Percentiles rank a stretch among this genome's conserved stretches.
Evolutionary conservation across 225 moss, liverwort and hornwort genomes (phyloP).

Genomic region (Thuidium tamariscinum): DNA sequence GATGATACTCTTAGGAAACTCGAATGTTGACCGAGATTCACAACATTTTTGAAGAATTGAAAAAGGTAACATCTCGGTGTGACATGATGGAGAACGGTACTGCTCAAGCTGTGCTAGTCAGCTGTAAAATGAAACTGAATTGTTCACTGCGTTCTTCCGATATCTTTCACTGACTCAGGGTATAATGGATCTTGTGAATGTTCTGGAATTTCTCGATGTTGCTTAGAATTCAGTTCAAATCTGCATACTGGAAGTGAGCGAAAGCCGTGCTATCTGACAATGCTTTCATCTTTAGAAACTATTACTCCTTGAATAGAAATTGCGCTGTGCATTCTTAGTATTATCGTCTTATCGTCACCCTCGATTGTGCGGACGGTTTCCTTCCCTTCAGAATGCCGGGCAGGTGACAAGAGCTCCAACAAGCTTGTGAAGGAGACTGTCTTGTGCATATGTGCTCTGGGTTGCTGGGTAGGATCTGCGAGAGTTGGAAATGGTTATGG

Average conservation of each 20-base stretch:
- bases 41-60: background rate
- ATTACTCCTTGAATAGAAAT: background rate
- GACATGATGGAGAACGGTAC: background rate
- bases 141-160: background rate
- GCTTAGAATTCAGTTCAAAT: background rate
- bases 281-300: background rate
- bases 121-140: background rate
- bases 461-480: background rate
- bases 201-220: no score
- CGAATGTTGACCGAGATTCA: background rate
- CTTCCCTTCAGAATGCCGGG: background rate
- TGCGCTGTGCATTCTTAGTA: background rate
- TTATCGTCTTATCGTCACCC: background rate
- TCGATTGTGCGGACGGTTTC: background rate
- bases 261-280: background rate
- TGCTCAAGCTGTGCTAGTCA: background rate
- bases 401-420: background rate
- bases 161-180: background rate
- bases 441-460: background rate
- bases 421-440: background rate
- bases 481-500: background rate
- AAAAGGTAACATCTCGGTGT: background rate
- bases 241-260: background rate
- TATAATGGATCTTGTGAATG: background rate
- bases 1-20: background rate